phyloP scores from a whole-genome alignment of 371 early-diverging fungal species.

The Chytridium lagenaria region DNA sequence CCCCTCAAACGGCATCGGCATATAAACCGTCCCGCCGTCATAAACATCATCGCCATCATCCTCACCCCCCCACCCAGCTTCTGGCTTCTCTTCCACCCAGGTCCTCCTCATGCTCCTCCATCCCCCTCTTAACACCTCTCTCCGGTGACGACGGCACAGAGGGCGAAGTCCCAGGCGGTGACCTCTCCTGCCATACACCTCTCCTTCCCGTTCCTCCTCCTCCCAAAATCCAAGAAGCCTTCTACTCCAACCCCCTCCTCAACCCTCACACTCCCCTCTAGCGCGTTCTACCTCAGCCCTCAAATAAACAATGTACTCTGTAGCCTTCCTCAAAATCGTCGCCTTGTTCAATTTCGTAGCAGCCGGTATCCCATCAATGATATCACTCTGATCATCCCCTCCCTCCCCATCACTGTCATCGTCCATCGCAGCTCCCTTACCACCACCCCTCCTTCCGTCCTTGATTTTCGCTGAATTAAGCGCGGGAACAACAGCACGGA shows the following conservation, averaged over 20 bases:
- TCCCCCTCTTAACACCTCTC: neutral
- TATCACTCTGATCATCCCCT: slow-evolving; percentile 65
- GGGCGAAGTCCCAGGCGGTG: neutral
- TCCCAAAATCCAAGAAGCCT: neutral
- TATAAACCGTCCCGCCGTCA: slow-evolving; percentile 43
- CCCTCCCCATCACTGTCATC: slow-evolving; percentile 49
- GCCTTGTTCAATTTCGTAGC: slow-evolving; percentile 86
- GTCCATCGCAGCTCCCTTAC: neutral
- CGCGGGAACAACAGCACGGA: slow-evolving; percentile 85
- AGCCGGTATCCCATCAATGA: slow-evolving; percentile 47
- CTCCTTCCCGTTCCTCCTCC: too few species aligned
- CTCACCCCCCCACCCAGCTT: slow-evolving; percentile 20
- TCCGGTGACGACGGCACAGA: neutral
- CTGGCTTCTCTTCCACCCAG: too few species aligned
- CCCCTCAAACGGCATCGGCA: slow-evolving; percentile 41
- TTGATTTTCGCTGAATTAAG: slow-evolving; percentile 55
- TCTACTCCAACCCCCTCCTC: slow-evolving; percentile 17
- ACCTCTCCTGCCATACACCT: neutral
- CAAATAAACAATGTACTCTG: slow-evolving; percentile 84
- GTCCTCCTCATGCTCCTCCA: neutral
- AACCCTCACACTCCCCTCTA: slow-evolving; percentile 20
- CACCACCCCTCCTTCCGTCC: slow-evolving; percentile 26
- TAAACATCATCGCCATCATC: slow-evolving; percentile 42
- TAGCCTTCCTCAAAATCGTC: slow-evolving; percentile 83
- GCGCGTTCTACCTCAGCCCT: slow-evolving; percentile 8